phyloP scores from a whole-genome alignment of 2,329 filamentous ascomycete genomes.

The Sarocladium oryzae region DNA sequence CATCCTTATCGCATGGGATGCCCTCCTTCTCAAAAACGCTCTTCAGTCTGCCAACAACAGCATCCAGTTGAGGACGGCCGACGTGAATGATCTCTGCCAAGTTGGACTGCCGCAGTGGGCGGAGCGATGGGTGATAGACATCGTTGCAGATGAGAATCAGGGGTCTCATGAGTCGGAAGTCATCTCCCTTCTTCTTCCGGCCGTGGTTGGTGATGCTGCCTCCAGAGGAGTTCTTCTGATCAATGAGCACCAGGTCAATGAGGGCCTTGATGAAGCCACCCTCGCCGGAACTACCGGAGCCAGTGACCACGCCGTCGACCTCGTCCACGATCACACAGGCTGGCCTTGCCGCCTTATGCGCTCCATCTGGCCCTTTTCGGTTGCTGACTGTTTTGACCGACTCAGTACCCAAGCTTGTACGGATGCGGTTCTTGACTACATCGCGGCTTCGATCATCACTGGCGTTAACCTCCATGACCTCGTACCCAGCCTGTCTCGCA shows the following conservation, averaged over 20 bases:
- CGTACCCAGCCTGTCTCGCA: constrained; percentile 89
- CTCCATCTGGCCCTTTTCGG: constrained; percentile 43
- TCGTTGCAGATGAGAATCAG: constrained; percentile 96
- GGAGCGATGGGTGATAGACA: constrained; percentile 83
- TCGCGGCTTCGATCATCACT: constrained; percentile 88
- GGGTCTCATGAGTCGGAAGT: constrained; percentile 79
- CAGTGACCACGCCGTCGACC: constrained; percentile 87
- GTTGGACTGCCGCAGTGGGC: constrained; percentile 76
- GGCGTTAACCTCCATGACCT: constrained; percentile 94
- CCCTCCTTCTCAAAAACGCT: constrained; percentile 83
- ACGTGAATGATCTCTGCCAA: constrained; percentile 89
- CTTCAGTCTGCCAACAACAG: constrained; percentile 76
- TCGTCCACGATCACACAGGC: constrained; percentile 95
- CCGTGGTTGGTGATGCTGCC: neutral
- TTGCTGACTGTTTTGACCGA: constrained; percentile 75
- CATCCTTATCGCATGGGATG: constrained; percentile 82
- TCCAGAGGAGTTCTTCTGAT: constrained; percentile 63
- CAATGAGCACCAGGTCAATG: constrained; percentile 79
- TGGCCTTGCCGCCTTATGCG: constrained; percentile 70
- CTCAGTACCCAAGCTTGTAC: constrained; percentile 88
- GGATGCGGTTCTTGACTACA: constrained; percentile 85
- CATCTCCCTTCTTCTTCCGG: constrained; percentile 72
- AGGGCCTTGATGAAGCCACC: constrained; percentile 93
- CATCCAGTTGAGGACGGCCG: constrained; percentile 79
- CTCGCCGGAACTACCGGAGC: constrained; percentile 71